Evolutionary conservation across 768 basidiomycete species (phyloP).

Genomic region (Exidia glandulosa): DNA sequence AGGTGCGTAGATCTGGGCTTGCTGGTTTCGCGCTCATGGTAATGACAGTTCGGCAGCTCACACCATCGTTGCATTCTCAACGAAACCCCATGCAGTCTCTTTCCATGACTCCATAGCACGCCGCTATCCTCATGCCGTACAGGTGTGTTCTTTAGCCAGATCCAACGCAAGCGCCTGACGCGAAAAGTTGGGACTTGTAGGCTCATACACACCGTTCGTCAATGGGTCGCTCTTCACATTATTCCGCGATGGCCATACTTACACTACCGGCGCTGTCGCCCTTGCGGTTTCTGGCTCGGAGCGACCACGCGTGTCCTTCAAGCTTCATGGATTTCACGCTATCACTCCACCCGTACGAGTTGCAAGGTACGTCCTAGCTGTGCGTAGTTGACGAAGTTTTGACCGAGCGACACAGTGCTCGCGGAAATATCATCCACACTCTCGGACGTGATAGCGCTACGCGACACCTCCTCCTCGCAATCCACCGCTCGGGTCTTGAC

Average conservation of each 20-base stretch:
- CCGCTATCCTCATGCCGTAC: neutral
- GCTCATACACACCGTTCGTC: constrained; percentile 67
- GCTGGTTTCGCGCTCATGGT: neutral
- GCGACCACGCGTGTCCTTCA: constrained; percentile 11
- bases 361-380: constrained; percentile 33
- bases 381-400: neutral
- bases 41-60: too few species aligned
- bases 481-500: constrained; percentile 25
- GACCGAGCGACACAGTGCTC: constrained; percentile 30
- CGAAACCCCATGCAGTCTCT: neutral
- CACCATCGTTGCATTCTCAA: neutral
- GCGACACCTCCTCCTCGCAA: constrained; percentile 42
- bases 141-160: neutral
- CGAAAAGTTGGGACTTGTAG: constrained; percentile 51
- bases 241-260: constrained; percentile 42
- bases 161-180: neutral
- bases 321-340: constrained; percentile 29
- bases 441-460: constrained; percentile 51
- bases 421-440: constrained; percentile 61
- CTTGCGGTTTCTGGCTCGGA: constrained; percentile 31
- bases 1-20: neutral
- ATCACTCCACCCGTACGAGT: constrained; percentile 40
- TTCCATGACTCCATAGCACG: neutral
- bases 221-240: constrained; percentile 67
- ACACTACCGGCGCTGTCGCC: constrained; percentile 60